These are phyloP conservation scores for Monosporozyma solicola DNA, from an alignment of 805 yeast genomes.

Conservation along the genomic window DNA sequence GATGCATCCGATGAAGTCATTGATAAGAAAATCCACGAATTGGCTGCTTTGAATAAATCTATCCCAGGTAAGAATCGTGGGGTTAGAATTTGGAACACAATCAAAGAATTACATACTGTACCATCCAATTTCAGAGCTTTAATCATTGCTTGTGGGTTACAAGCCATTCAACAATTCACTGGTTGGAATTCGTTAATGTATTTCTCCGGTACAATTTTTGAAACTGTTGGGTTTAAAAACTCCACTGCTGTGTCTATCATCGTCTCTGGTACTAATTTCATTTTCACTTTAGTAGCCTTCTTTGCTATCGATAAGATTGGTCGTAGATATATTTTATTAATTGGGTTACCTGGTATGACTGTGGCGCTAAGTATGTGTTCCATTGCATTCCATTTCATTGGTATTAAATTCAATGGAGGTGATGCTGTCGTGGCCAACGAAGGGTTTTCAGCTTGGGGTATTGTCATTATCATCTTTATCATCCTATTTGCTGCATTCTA, in stretches of 20 bases:
- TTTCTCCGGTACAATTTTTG: constrained; percentile 85
- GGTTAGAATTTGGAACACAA: constrained; percentile 48
- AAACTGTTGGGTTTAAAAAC: constrained; percentile 79
- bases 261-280: constrained; percentile 89
- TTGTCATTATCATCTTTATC: constrained; percentile 77
- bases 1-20: constrained; percentile 57
- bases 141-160: constrained; percentile 83
- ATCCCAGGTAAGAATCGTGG: constrained; percentile 41
- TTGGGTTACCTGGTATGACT: constrained; percentile 83
- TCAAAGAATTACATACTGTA: constrained; percentile 52
- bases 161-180: constrained; percentile 93
- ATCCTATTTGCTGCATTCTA: constrained; percentile 81
- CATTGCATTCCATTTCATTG: constrained; percentile 82
- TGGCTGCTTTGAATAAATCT: constrained; percentile 39
- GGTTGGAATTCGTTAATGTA: constrained; percentile 97
- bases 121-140: constrained; percentile 86
- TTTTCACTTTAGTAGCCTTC: constrained; percentile 79
- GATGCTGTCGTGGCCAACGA: constrained; percentile 35
- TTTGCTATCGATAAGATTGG: constrained; percentile 82
- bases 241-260: constrained; percentile 93
- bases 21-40: constrained; percentile 58
- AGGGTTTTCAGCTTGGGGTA: constrained; percentile 75
- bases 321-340: constrained; percentile 68
- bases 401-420: constrained; percentile 45
- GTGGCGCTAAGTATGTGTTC: constrained; percentile 70